Base-by-base conservation (phyloP, 1,284 basidiomycete genomes). In the Ceratobasidium sp. region DNA sequence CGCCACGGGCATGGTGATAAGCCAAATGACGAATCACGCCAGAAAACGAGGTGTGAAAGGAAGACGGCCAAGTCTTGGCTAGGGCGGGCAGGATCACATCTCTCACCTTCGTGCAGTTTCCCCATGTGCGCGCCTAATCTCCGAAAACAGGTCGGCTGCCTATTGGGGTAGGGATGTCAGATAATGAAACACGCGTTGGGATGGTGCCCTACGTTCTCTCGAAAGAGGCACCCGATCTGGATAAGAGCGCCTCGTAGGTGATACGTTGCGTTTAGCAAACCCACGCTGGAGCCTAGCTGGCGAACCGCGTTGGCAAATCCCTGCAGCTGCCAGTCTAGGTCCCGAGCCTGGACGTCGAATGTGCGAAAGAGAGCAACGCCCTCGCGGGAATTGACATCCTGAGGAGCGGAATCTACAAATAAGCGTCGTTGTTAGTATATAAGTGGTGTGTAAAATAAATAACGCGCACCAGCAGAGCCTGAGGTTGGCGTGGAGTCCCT, bases 151-250 rank as follows among this genome's bases (percentile, higher is more conserved):
- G 11, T 72, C 69, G 4, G 69, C 56, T 2, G 69, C 69, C 69
- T 72, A 17, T 19, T 36, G 45, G 19, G 36, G 15, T n/a, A 7
- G 4, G 27, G 6, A 24, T 31, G 57, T 27, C 50, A 44, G 33
- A 41, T 4, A 29, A 48, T 11, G 19, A 11, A 59, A 17, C 5
- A 57, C 24, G 48, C n/a, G 6, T 27, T 7, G 14, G 14, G 8
- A 1, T 45, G 31, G 22, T 29, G 41, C 14, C 69, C 24, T 27
- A 72, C 77, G 59, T 78, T 78, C 33, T 75, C 76, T 27, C 76
- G 69, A 50, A 78, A 78, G 27, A 78, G 74, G 56, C 75, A 57
- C 27, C 75, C 62, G 48, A 78, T 74, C 33, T 77, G 77, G 44
- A 65, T 56, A 24, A 77, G 71, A 19, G 63, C 51, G 2, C 54